Evolutionary conservation across 257 asterid species (phyloP).

Genomic region (Vinca minor): DNA sequence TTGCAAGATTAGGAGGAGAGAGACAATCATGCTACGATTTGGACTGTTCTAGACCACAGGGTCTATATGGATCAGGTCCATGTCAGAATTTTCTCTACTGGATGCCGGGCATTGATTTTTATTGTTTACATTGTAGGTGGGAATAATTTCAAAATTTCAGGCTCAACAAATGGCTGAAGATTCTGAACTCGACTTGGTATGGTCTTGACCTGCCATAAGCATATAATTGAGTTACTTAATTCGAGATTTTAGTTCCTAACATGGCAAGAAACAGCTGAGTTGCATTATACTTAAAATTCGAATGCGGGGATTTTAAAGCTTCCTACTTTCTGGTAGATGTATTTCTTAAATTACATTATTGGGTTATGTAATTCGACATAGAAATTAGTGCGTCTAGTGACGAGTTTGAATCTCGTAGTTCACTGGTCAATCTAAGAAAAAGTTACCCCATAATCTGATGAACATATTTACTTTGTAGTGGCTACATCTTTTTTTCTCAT

Average conservation of each 20-base stretch:
- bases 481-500: background rate
- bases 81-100: too few relatives aligned
- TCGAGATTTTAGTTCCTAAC: background rate
- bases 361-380: background rate
- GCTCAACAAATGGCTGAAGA: slow-evolving; percentile 90
- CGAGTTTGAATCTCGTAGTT: background rate
- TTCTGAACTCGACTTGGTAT: slow-evolving; percentile 93
- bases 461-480: background rate
- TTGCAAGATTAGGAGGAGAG: too few relatives aligned
- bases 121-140: slow-evolving; percentile 50
- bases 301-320: background rate
- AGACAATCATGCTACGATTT: too few relatives aligned
- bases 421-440: background rate
- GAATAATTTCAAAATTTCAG: slow-evolving; percentile 61
- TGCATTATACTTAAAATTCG: background rate
- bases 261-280: background rate
- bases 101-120: slow-evolving; percentile 7
- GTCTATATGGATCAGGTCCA: too few relatives aligned
- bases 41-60: too few relatives aligned
- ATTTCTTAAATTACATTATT: background rate
- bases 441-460: background rate
- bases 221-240: background rate
- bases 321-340: background rate
- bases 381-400: background rate
- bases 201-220: slow-evolving; percentile 2